Base-by-base conservation (phyloP, 495 filamentous ascomycete genomes). In the Staphylotrichum tortipilum region DNA sequence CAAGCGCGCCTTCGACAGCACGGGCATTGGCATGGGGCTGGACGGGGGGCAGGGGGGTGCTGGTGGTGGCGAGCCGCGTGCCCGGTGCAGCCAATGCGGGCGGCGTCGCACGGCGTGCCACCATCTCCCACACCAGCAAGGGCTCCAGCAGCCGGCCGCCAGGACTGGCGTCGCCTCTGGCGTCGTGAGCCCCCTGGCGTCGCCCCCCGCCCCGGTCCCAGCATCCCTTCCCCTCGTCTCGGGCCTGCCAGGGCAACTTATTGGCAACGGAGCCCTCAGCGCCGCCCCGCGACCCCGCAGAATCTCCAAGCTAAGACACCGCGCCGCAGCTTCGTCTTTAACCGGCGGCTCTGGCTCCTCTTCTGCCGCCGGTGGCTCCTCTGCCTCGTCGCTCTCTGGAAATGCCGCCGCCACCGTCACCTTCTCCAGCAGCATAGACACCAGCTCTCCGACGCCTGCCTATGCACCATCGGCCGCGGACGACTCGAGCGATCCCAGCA, bases 221-320 rank as follows among this genome's bases (percentile, higher is more conserved):
- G n/a, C n/a, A n/a, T n/a, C n/a, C n/a, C n/a, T n/a, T n/a, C n/a
- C n/a, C n/a, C n/a, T n/a, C n/a, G n/a, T n/a, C n/a, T n/a, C n/a
- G n/a, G n/a, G n/a, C n/a, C n/a, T n/a, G n/a, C n/a, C n/a, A n/a
- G n/a, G n/a, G n/a, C n/a, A n/a, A n/a, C n/a, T n/a, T n/a, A n/a
- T n/a, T n/a, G 19, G 54, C 52, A 62, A 56, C 59, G 62, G 62
- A 63, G 48, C 40, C 42, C 57, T 44, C 59, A 62, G 61, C 56
- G 55, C 59, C 57, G 61, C 54, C 12, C 43, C 49, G 44, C 56
- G 60, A 63, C 63, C 63, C 63, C 63, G 63, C 63, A 66, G 63
- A 33, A 55, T 63, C 53, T 62, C 63, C 55, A 66, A 64, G 47
- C 57, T 66, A 30, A 64, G 62, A 47, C 59, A 60, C 61, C 63